Base-by-base conservation (phyloP, 192 early-diverging fungal genomes). In the Podochytrium sp. region DNA sequence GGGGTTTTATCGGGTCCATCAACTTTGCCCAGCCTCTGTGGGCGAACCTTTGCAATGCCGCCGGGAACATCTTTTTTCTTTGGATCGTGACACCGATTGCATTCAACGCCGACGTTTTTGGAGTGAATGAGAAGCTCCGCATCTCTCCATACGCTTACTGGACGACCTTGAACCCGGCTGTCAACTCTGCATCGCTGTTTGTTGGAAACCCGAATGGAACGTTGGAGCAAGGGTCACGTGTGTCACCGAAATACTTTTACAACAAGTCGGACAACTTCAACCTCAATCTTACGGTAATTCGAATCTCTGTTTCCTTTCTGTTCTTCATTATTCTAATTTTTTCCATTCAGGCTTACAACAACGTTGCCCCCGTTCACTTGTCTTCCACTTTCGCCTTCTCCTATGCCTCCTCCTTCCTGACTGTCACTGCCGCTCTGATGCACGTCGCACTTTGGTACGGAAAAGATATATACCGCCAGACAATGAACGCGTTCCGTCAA, bases 391-490 rank as follows among this genome's bases (percentile, higher is more conserved):
- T 77, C 33, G 52, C 76, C 43, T 29, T 79, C 27, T 39, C 25
- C 20, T 75, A 80, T 51, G 61, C 60, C 32, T 37, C 33, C 23
- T 40, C 67, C 20, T 83, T 83, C 49, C 80, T 88, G 40, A 83
- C 80, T 57, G 52, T 91, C 53, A 83, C 81, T 16, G 76, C 87
- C 37, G 74, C 85, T 1, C 33, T 92, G 12, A 77, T 80, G 29
- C 89, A 93, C 70, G 83, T 87, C 20, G 60, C 68, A 14, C 73
- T 93, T 3, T 90, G 81, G 75, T 86, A 91, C 41, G 87, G 90
- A 18, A 39, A 35, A 12, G 72, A 74, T 50, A 61, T 74, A 32
- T 55, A 40, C 27, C 72, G 59, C 18, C 72, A 62, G 38, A 27
- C 50, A 1, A 53, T 33, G 34, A 64, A 53, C 51, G 60, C 72